Evolutionary conservation across 352 stramenopile genomes (phyloP).

Genomic region (Phytophthora constricta): DNA sequence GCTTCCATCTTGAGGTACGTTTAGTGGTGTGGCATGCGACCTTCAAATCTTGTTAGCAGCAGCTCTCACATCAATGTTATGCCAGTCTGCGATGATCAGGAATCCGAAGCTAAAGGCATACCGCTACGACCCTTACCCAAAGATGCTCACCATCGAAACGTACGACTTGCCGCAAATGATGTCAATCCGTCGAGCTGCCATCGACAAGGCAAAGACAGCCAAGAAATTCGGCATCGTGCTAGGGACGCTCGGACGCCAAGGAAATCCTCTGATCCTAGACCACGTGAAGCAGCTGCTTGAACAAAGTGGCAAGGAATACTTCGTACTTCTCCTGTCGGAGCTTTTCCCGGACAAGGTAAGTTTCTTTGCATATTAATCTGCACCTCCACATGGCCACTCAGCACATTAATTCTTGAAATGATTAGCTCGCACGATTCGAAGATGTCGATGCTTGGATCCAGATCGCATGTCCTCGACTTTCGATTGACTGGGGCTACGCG

Average conservation of each 20-base stretch:
- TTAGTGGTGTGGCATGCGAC: no score
- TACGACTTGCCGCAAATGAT: slow-evolving; percentile 98
- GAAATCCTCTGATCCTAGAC: slow-evolving; percentile 97
- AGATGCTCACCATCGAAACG: slow-evolving; percentile 96
- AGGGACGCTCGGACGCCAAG: slow-evolving; percentile 98
- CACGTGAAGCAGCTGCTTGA: slow-evolving; percentile 91
- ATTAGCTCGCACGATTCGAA: slow-evolving; percentile 85
- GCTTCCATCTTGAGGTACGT: slow-evolving; percentile 98
- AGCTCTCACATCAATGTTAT: background rate
- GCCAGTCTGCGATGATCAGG: slow-evolving; percentile 97
- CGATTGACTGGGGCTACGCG: slow-evolving; percentile 99
- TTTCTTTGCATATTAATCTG: background rate
- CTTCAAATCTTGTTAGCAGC: background rate
- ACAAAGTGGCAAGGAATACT: slow-evolving; percentile 89
- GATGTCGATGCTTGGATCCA: slow-evolving; percentile 98
- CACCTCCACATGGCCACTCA: slow-evolving; percentile 1
- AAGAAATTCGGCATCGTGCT: slow-evolving; percentile 97
- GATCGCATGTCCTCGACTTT: slow-evolving; percentile 97
- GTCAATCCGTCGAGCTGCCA: slow-evolving; percentile 83
- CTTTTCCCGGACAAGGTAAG: slow-evolving; percentile 94
- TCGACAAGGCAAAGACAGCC: slow-evolving; percentile 75
- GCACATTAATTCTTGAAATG: background rate
- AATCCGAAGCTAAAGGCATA: slow-evolving; percentile 97
- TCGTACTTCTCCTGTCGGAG: slow-evolving; percentile 97
- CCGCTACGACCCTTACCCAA: slow-evolving; percentile 99